Conservation (phyloP, 2,329 filamentous ascomycete species). For the Phoma sp. region DNA sequence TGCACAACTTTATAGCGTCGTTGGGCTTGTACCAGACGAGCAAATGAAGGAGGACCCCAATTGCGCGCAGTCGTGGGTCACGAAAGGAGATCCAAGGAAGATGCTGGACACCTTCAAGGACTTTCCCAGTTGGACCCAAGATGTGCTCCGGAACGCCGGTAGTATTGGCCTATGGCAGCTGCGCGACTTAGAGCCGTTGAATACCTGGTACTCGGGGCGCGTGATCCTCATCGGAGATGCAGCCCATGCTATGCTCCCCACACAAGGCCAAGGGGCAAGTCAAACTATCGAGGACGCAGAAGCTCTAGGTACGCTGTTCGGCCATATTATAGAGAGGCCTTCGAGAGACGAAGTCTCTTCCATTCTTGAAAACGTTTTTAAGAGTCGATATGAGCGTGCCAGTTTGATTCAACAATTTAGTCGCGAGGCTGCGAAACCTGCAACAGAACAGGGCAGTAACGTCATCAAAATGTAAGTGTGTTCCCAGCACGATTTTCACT, state of each 20-base stretch:
- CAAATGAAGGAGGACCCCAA: conserved; percentile 49
- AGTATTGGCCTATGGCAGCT: conserved; percentile 56
- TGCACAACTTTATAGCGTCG: conserved; percentile 53
- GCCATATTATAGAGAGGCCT: conserved; percentile 16
- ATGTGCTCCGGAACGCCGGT: conserved; percentile 40
- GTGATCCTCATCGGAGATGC: conserved; percentile 65
- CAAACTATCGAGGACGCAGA: conserved; percentile 65
- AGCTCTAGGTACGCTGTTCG: conserved; percentile 46
- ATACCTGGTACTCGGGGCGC: conserved; percentile 55
- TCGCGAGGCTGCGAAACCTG: conserved; percentile 53
- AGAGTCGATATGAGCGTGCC: conserved; percentile 44
- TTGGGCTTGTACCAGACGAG: conserved; percentile 56
- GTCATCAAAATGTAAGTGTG: conserved; percentile 41
- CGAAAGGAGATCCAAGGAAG: conserved; percentile 45
- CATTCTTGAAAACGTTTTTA: conserved; percentile 19
- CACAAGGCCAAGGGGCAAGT: conserved; percentile 62
- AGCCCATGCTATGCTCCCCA: conserved; percentile 63
- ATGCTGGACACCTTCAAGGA: conserved; percentile 52
- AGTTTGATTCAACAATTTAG: conserved; percentile 54
- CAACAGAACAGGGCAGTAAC: conserved; percentile 42
- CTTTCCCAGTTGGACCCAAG: conserved; percentile 53
- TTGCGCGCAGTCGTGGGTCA: conserved; percentile 52
- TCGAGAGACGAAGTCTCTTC: conserved; percentile 28
- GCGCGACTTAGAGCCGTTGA: conserved; percentile 54
- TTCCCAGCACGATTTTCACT: neutral